Conservation (phyloP, 306 rosid genomes). For the Quercus robur region DNA sequence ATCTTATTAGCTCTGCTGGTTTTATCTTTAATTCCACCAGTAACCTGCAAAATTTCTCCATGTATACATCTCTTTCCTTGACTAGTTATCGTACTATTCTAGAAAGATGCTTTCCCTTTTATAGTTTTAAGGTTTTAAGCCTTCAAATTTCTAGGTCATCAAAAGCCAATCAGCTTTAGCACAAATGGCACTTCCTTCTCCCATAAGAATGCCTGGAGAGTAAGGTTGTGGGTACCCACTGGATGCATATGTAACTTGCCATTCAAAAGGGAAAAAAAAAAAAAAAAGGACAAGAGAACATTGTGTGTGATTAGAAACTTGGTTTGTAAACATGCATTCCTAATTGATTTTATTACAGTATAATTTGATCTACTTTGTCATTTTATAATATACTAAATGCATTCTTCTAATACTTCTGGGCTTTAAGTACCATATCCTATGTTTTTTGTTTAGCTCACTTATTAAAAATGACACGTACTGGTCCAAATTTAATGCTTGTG, state of each 20-base stretch:
- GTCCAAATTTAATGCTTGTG: neutral
- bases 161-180: neutral
- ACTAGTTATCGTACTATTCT: neutral
- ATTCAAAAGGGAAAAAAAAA: too few relatives aligned
- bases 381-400: too few relatives aligned
- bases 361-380: too few relatives aligned
- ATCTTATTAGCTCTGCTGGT: constrained; percentile 7
- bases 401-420: too few relatives aligned
- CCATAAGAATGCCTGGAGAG: too few relatives aligned
- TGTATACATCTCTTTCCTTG: neutral
- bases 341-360: neutral
- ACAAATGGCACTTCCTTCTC: too few relatives aligned
- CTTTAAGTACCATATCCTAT: too few relatives aligned
- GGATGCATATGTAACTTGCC: too few relatives aligned
- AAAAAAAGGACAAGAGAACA: neutral
- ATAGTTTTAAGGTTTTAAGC: neutral
- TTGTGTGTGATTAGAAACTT: neutral
- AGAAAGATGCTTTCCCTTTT: neutral
- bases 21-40: neutral
- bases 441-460: neutral
- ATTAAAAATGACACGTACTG: neutral
- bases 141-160: neutral
- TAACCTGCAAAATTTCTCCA: neutral
- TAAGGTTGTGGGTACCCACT: too few relatives aligned
- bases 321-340: neutral